Conservation (phyloP, 768 basidiomycete genomes). For the Psilocybe tampanensis region DNA sequence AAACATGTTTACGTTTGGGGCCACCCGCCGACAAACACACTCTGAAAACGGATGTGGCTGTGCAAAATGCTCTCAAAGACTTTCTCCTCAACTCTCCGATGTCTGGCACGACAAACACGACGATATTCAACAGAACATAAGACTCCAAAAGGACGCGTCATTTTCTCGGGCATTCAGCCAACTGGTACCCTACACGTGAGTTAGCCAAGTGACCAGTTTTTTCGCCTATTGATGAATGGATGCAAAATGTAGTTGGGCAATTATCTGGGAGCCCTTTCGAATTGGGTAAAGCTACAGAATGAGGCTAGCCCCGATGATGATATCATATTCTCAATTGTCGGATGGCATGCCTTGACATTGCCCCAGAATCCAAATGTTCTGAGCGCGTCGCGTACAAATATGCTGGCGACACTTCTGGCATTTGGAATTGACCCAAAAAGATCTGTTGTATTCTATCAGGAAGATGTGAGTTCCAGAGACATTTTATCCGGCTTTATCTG, state of each 20-base stretch:
- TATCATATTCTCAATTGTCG: conserved; percentile 86
- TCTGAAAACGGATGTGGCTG: conserved; percentile 33
- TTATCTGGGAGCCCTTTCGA: conserved; percentile 86
- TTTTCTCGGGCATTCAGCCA: conserved; percentile 94
- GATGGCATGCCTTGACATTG: conserved; percentile 92
- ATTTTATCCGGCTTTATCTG: neutral
- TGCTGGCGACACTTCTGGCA: conserved; percentile 83
- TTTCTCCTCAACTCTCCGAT: conserved; percentile 9
- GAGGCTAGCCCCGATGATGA: conserved; percentile 57
- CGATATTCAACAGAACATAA: conserved; percentile 14
- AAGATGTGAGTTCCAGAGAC: conserved; percentile 60
- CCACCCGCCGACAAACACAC: conserved; percentile 2
- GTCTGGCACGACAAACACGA: conserved; percentile 17
- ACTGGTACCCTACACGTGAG: conserved; percentile 89
- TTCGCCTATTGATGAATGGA: neutral
- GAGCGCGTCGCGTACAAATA: conserved; percentile 63
- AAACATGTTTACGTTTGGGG: conserved; percentile 20
- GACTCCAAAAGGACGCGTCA: conserved; percentile 35
- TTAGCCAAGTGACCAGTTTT: neutral
- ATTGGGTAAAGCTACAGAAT: conserved; percentile 85
- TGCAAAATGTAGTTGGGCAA: conserved; percentile 92
- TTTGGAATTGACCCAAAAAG: conserved; percentile 80
- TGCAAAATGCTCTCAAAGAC: conserved; percentile 24
- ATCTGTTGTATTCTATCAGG: conserved; percentile 84
- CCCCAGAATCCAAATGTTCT: conserved; percentile 80